phyloP scores from a whole-genome alignment of 495 filamentous ascomycete genomes.

The Penicillium goetzii region DNA sequence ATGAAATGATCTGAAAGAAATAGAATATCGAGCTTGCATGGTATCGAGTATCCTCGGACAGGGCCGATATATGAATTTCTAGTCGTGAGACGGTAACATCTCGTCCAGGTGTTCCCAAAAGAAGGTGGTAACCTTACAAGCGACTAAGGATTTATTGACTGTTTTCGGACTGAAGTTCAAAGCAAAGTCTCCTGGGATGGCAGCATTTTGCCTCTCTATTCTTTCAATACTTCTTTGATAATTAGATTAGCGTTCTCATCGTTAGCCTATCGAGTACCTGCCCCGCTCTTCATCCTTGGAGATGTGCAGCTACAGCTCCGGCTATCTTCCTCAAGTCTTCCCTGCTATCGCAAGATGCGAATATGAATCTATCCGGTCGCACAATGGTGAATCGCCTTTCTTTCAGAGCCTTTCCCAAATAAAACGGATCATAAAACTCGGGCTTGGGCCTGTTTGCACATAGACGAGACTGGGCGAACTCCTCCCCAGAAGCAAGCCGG shows the following conservation, averaged over 20 bases:
- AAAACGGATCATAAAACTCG: slow-evolving; percentile 22
- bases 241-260: not conserved
- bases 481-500: slow-evolving; percentile 26
- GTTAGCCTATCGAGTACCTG: not conserved
- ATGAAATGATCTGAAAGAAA: not conserved
- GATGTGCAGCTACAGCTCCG: not conserved
- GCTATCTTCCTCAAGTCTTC: slow-evolving; percentile 16
- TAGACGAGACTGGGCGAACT: slow-evolving; percentile 28
- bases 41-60: not conserved
- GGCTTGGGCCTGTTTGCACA: slow-evolving; percentile 30
- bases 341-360: slow-evolving; percentile 25
- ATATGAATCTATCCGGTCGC: slow-evolving; percentile 35
- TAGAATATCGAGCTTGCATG: not conserved
- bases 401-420: slow-evolving; percentile 22
- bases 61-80: not conserved
- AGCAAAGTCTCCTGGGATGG: not conserved
- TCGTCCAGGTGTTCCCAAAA: not conserved
- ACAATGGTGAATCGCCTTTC: slow-evolving; percentile 25
- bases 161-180: not conserved
- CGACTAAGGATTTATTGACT: too few relatives aligned
- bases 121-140: not conserved
- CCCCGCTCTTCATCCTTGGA: not conserved
- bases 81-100: not conserved
- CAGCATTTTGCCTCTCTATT: not conserved
- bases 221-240: not conserved